A percentile compares a stretch with the other conserved stretches of the same genome.
Conservation (phyloP, 1,139 yeast genomes). For the Pichia sp. region DNA sequence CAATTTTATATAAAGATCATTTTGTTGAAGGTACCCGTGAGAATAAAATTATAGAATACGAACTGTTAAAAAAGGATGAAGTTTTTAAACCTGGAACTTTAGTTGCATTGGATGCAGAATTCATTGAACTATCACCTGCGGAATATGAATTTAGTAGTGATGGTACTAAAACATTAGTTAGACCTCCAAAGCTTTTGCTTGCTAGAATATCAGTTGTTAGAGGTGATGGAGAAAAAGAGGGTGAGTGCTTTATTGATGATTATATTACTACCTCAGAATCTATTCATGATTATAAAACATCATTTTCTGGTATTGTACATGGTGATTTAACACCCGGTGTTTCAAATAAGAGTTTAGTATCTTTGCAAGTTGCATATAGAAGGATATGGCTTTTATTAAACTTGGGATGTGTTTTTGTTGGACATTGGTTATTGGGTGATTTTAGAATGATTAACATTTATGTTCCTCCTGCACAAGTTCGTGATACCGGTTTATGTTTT, state of each 20-base stretch:
- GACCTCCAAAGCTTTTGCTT: conserved; percentile 70
- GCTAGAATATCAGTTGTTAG: conserved; percentile 88
- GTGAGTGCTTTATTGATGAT: conserved; percentile 87
- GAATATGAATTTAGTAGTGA: conserved; percentile 68
- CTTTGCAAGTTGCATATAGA: conserved; percentile 78
- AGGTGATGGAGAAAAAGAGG: conserved; percentile 63
- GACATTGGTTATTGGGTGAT: conserved; percentile 89
- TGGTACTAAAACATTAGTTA: conserved; percentile 58
- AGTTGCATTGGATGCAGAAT: conserved; percentile 95
- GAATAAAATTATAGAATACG: conserved; percentile 54
- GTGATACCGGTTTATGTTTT: conserved; percentile 83
- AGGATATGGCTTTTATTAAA: conserved; percentile 84
- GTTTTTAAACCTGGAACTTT: conserved; percentile 71
- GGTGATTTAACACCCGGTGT: conserved; percentile 76
- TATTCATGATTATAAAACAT: conserved; percentile 81
- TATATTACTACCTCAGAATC: conserved; percentile 70
- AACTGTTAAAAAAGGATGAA: conserved; percentile 56
- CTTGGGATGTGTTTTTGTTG: conserved; percentile 87
- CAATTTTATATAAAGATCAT: conserved; percentile 67
- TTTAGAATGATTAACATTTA: conserved; percentile 88
- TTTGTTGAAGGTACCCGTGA: conserved; percentile 68
- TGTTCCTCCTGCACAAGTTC: conserved; percentile 76
- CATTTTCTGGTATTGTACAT: conserved; percentile 85
- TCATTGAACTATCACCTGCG: conserved; percentile 78
- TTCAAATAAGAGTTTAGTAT: conserved; percentile 68